A percentile compares a stretch with the other conserved stretches of the same genome.
These are phyloP conservation scores for Melanomma pulvis-pyrius DNA, from an alignment of 495 filamentous ascomycete genomes.

Conservation along the genomic window DNA sequence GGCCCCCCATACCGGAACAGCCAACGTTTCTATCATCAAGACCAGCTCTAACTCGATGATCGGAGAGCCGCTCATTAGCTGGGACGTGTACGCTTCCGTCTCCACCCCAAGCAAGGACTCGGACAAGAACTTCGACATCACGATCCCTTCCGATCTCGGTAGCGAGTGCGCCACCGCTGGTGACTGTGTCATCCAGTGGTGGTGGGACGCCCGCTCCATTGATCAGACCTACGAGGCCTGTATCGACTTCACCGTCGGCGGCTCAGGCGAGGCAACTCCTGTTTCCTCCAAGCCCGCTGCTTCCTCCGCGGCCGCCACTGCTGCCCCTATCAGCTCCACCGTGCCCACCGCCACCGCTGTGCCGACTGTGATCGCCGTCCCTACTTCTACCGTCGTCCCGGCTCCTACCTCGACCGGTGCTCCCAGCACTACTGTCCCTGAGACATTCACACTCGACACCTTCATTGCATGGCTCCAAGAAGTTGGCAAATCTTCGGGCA, in stretches of 20 bases:
- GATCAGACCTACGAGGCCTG: constrained; percentile 76
- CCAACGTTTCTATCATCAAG: constrained; percentile 72
- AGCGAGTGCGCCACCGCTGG: constrained; percentile 61
- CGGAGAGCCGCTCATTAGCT: constrained; percentile 56
- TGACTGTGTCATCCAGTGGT: constrained; percentile 70
- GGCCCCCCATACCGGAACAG: constrained; percentile 66
- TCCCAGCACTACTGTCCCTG: constrained; percentile 10
- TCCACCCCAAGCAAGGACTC: constrained; percentile 61
- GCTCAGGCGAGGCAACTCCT: constrained; percentile 47
- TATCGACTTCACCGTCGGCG: constrained; percentile 65
- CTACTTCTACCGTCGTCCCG: background rate
- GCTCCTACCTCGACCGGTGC: background rate
- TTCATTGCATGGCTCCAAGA: constrained; percentile 16
- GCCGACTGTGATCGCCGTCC: background rate
- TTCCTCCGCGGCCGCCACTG: constrained; percentile 13
- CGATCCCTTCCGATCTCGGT: constrained; percentile 61
- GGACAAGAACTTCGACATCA: constrained; percentile 67
- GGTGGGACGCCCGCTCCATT: constrained; percentile 66
- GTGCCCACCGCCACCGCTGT: background rate
- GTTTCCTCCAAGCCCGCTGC: constrained; percentile 33
- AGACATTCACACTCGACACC: constrained; percentile 15
- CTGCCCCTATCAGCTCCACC: constrained; percentile 15
- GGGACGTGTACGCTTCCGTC: constrained; percentile 60
- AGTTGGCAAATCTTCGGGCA: background rate
- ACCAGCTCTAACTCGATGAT: constrained; percentile 63